A percentile compares a stretch with the other conserved stretches of the same genome.
These are phyloP conservation scores for Apocynum venetum DNA, from an alignment of 257 asterid genomes.

Conservation along the genomic window DNA sequence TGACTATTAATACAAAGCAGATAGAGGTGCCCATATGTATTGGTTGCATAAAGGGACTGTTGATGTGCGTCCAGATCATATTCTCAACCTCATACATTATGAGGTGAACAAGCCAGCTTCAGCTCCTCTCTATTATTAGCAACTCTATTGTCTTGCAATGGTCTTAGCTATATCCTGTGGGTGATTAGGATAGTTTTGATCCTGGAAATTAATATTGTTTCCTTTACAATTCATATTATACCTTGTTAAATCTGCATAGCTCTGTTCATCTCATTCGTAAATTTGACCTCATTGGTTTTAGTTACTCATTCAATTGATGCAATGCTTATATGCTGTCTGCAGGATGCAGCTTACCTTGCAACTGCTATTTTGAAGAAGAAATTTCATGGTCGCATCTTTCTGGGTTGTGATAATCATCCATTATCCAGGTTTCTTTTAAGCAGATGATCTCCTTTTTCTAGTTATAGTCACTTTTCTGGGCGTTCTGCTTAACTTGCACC, in stretches of 20 bases:
- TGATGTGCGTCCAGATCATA: constrained; percentile 87
- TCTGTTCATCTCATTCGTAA: neutral
- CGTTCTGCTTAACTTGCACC: neutral
- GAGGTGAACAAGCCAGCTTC: constrained; percentile 46
- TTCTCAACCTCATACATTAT: constrained; percentile 84
- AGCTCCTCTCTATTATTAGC: neutral
- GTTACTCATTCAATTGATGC: neutral
- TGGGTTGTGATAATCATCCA: constrained; percentile 91
- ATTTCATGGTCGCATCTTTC: constrained; percentile 51
- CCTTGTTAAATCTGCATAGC: neutral
- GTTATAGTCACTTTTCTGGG: neutral
- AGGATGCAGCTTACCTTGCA: constrained; percentile 94
- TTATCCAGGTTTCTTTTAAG: constrained; percentile 53
- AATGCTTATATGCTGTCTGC: constrained; percentile 10
- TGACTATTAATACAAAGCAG: constrained; percentile 69
- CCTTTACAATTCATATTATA: neutral
- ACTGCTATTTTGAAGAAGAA: constrained; percentile 64
- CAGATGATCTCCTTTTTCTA: neutral
- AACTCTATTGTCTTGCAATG: neutral
- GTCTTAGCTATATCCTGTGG: neutral
- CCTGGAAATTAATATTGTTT: neutral
- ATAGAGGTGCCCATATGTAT: constrained; percentile 81
- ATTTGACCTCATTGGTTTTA: neutral
- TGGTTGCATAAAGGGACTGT: constrained; percentile 78
- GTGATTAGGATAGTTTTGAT: neutral